Evolutionary conservation across 169 alveolate genomes (phyloP).

Genomic region (Cryptosporidium meleagridis): DNA sequence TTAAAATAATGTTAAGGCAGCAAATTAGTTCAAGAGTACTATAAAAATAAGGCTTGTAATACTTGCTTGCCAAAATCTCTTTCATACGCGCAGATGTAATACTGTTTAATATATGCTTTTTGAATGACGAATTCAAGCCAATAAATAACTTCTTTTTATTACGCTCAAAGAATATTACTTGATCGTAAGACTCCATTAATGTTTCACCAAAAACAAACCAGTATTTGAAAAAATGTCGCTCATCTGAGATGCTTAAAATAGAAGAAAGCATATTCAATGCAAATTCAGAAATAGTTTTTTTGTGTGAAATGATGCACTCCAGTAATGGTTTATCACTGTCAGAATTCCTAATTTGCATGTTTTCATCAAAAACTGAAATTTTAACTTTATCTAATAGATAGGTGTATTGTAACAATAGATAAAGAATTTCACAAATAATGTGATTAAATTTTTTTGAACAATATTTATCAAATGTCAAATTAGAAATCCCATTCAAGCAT

Average conservation of each 20-base stretch:
- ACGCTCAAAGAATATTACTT: neutral
- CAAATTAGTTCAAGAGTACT: neutral
- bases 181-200: neutral
- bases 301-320: neutral
- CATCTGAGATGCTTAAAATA: neutral
- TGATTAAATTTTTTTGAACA: neutral
- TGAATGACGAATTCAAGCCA: conserved; percentile 17
- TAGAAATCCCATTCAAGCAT: neutral
- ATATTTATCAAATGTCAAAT: neutral
- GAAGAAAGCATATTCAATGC: neutral
- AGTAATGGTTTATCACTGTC: neutral
- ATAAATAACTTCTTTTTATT: neutral
- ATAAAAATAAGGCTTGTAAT: neutral
- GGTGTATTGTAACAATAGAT: no score
- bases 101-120: neutral
- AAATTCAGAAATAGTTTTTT: neutral
- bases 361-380: neutral
- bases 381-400: neutral
- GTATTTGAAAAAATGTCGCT: neutral
- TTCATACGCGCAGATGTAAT: conserved; percentile 31
- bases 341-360: neutral
- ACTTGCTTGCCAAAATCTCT: conserved; percentile 14
- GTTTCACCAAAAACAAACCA: conserved; percentile 44
- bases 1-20: neutral
- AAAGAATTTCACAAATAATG: neutral